Conservation (phyloP, 148 eudicot genomes). For the Mesembryanthemum crystallinum region DNA sequence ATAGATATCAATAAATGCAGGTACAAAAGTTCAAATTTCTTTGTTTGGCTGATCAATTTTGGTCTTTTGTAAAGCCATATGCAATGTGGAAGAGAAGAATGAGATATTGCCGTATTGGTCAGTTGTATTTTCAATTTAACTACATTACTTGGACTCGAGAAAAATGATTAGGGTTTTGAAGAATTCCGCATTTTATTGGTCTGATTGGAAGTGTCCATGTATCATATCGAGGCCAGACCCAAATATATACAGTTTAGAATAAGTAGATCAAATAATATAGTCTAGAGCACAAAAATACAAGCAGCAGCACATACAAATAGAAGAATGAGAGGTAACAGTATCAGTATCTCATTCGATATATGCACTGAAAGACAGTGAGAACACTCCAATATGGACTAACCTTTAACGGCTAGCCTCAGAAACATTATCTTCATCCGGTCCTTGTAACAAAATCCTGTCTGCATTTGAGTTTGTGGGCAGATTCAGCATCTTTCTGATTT, state of each 20-base stretch:
- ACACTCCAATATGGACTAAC: slow-evolving; percentile 11
- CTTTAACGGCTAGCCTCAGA: slow-evolving; percentile 37
- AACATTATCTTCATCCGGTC: slow-evolving; percentile 37
- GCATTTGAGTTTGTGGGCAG: slow-evolving; percentile 6
- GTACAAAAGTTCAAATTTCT: background rate
- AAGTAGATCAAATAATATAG: no score
- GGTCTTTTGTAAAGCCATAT: background rate
- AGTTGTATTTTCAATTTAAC: no score
- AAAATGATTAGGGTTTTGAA: background rate
- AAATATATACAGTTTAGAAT: background rate
- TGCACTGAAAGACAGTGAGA: slow-evolving; percentile 11
- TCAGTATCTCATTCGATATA: background rate
- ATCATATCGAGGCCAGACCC: no score
- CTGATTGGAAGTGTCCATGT: background rate
- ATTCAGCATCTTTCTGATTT: no score
- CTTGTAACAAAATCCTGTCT: slow-evolving; percentile 4
- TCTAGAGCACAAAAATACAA: background rate
- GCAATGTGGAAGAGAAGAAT: background rate
- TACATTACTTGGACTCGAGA: background rate
- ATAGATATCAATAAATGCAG: slow-evolving; percentile 19
- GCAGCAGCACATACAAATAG: slow-evolving; percentile 4
- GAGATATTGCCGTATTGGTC: no score
- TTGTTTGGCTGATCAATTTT: background rate
- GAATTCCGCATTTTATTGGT: background rate
- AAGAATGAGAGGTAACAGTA: background rate